phyloP scores from a whole-genome alignment of 1,284 basidiomycete species.

The Uromyces viciae-fabae region DNA sequence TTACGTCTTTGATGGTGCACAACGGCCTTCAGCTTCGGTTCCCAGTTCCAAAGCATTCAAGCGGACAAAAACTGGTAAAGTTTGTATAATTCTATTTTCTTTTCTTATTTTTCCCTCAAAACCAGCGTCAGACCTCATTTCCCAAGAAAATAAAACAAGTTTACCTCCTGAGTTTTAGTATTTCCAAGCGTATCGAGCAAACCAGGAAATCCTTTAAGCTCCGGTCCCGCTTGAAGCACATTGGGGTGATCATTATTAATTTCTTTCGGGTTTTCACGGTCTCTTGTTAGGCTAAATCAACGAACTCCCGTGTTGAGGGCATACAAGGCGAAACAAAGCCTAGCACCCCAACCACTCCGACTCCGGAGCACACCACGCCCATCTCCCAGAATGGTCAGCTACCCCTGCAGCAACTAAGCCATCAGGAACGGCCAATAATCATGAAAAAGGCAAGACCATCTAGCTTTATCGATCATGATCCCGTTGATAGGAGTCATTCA shows the following conservation, averaged over 20 bases:
- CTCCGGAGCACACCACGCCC: neutral
- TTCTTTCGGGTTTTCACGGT: neutral
- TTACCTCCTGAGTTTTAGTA: neutral
- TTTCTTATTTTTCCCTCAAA: neutral
- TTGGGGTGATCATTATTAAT: slow-evolving; percentile 1
- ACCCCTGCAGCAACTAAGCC: neutral
- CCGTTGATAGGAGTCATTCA: neutral
- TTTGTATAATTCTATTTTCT: slow-evolving; percentile 52
- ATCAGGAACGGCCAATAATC: slow-evolving; percentile 11
- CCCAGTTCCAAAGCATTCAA: slow-evolving; percentile 59
- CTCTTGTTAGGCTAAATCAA: slow-evolving; percentile 9
- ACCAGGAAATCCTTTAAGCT: neutral
- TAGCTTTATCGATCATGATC: neutral
- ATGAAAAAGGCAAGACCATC: slow-evolving; percentile 35
- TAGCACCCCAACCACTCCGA: neutral
- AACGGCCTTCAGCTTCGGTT: slow-evolving; percentile 64
- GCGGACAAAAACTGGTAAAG: slow-evolving; percentile 70
- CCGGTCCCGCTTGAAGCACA: neutral
- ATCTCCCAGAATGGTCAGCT: neutral
- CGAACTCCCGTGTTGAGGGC: slow-evolving; percentile 2
- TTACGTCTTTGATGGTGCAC: slow-evolving; percentile 74
- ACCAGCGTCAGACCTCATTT: neutral
- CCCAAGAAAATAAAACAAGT: neutral
- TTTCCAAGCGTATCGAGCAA: neutral
- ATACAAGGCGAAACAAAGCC: neutral